Base-by-base conservation (phyloP, 306 rosid species). In the Vicia villosa region DNA sequence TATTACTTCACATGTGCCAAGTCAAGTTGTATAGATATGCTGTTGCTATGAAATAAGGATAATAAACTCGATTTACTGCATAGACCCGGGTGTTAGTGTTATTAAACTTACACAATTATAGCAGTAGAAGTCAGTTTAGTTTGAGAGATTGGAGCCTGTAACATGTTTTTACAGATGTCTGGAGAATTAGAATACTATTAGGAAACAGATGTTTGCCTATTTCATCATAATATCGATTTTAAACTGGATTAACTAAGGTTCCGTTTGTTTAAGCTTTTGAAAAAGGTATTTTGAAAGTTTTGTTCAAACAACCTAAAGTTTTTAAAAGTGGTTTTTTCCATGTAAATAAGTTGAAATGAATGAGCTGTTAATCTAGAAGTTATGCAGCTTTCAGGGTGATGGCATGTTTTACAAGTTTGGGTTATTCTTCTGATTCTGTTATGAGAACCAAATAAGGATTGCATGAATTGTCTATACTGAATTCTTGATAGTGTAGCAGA, bases 21-120 rank as follows among this genome's bases (percentile, higher is more conserved):
- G 19, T 67, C 40, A 32, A 68, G 36, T 34, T 10, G 34, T 66
- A 28, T 30, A 30, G 46, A 34, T 15, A 26, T n/a, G 15, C 38
- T 19, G 45, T 47, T 50, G 45, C 16, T 47, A 66, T 67, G 19
- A 67, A 17, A 67, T 50, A 68, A 13, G 49, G 37, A 51, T 34
- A 19, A 10, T 11, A 26, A 34, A 36, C 17, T 2, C 3, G 17
- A 50, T 20, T 13, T 5, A 51, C 14, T 19, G 47, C 62, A 17
- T 17, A n/a, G n/a, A n/a, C n/a, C n/a, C n/a, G n/a, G n/a, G n/a
- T n/a, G n/a, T n/a, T n/a, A n/a, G n/a, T n/a, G n/a, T n/a, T n/a
- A n/a, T n/a, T n/a, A n/a, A n/a, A n/a, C n/a, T n/a, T n/a, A n/a
- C n/a, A n/a, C n/a, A n/a, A n/a, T n/a, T n/a, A n/a, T n/a, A n/a